Base-by-base conservation (phyloP, 2,329 filamentous ascomycete genomes). In the Fusarium xylarioides region DNA sequence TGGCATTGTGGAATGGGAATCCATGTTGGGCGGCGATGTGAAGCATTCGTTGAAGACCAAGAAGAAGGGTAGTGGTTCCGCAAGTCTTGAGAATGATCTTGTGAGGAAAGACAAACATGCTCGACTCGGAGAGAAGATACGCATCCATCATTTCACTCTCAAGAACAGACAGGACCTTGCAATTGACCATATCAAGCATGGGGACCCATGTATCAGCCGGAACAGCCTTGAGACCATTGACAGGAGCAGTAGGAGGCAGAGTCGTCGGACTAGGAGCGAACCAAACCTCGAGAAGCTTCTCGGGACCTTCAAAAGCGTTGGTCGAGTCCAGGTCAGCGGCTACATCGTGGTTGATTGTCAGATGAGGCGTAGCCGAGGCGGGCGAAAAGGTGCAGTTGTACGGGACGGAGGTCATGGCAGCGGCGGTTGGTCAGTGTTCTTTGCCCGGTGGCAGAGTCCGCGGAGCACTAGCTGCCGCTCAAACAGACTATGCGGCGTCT, bases 81-180 rank as follows among this genome's bases (percentile, higher is more conserved):
- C 96, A 99, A 12, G 96, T 99, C 90, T 99, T 99, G 76, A 99
- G 87, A 69, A 99, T 97, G 73, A 99, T 89, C 88, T 99, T 99
- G 89, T 99, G 96, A n/a, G 95, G 95, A 83, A 97, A 99, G 77
- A 99, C 94, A 81, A 99, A 99, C 95, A 99, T 97, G 92, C 96
- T 98, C 44, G 96, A 98, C 85, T 99, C 96, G 72, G 96, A 99
- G 63, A 99, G 88, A 11, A 99, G 90, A 81, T 99, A 99, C 74
- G 96, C 95, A 80, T 99, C 96, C 77, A 98, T 93, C 80, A 95
- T 92, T 73, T 97, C 95, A 30, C 95, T 97, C 81, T 95, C 92
- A 73, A 99, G 90, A 71, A 97, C 92, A 8, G 96, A 99, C 63
- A 99, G 88, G 62, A 99, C 95, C 86, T 99, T 96, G 91, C 96